Evolutionary conservation across 768 basidiomycete genomes (phyloP).

Genomic region (Austroboletus festivus): DNA sequence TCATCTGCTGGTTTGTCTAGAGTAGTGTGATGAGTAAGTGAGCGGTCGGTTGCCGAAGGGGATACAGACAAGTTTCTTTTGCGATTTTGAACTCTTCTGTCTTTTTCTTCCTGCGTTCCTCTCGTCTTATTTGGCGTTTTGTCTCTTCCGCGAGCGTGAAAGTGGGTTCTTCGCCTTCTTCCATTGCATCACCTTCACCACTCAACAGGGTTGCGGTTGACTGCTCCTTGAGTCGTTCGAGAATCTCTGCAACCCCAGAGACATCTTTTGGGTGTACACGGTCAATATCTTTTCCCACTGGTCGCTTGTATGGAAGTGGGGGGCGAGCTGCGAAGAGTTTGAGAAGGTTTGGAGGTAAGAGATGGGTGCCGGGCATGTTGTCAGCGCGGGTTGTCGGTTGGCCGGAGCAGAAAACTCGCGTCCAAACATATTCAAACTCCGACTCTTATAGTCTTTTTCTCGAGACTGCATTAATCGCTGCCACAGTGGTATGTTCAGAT

Average conservation of each 20-base stretch:
- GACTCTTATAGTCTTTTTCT: conserved; percentile 3
- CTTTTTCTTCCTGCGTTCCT: conserved; percentile 74
- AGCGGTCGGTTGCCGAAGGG: background rate
- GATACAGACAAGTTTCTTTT: conserved; percentile 76
- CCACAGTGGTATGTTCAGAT: conserved; percentile 5
- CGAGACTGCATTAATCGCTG: no score
- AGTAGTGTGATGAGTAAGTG: conserved; percentile 7
- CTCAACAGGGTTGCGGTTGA: conserved; percentile 65
- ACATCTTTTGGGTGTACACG: conserved; percentile 68
- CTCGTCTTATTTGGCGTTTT: conserved; percentile 71
- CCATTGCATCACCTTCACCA: conserved; percentile 64
- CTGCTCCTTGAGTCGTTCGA: conserved; percentile 72
- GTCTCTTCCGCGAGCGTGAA: conserved; percentile 83
- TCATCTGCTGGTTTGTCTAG: conserved; percentile 93
- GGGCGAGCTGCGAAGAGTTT: conserved; percentile 96
- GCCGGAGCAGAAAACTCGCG: conserved; percentile 7
- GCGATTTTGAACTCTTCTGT: conserved; percentile 74
- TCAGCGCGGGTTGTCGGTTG: conserved; percentile 3
- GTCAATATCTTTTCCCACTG: conserved; percentile 81
- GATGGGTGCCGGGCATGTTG: conserved; percentile 68
- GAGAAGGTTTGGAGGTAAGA: conserved; percentile 92
- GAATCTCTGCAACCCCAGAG: conserved; percentile 70
- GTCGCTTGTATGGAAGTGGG: conserved; percentile 80
- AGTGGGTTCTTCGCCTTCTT: conserved; percentile 79
- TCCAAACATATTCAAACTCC: conserved; percentile 30